Evolutionary conservation across 1,284 basidiomycete genomes (phyloP), one percentile per base, ranked within the genome.

Genomic region (Phlebopus sp.): DNA sequence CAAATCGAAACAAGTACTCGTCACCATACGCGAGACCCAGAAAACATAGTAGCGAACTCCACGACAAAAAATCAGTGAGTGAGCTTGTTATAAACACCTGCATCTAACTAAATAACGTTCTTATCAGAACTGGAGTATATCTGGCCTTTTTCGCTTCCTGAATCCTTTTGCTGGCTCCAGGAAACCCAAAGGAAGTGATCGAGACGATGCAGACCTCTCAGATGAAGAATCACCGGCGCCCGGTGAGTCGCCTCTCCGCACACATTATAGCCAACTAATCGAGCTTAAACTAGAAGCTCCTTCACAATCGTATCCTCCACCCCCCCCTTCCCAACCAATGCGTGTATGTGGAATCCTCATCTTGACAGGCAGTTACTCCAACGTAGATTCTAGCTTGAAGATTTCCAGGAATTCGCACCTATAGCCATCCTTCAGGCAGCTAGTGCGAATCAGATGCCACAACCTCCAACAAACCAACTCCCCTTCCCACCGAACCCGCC

Each of bases 41-140:
- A 15, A 61, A 52, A 38, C 47, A 54, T 21, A 54, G 35, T 46
- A 54, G 41, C 11, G 39, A 6, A 29, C 51, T 42, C 5, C 35
- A 48, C 17, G 41, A 51, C n/a, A 75, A 73, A 65, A 77, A 77
- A 73, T 71, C 75, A 23, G 78, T 78, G 49, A 46, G 69, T 62
- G 9, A 38, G 37, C 30, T 9, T 19, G 8, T 27, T 8, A 9
- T 7, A 29, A 6, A 15, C 13, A 37, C 0, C 1, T 2, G 9
- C 23, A 3, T 18, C 17, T 8, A 8, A 34, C 15, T 30, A 46
- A 13, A 51, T 42, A 17, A 23, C 41, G 6, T 47, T 36, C n/a
- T 8, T 42, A 19, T 19, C 44, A 82, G 79, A 60, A 67, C n/a
- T 82, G 80, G 79, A 74, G 72, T 47, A 59, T 82, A 47, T 66